A percentile compares a stretch with the other conserved stretches of the same genome.
Conservation (phyloP, 176 grass and related monocot species). For the Zea luxurians region DNA sequence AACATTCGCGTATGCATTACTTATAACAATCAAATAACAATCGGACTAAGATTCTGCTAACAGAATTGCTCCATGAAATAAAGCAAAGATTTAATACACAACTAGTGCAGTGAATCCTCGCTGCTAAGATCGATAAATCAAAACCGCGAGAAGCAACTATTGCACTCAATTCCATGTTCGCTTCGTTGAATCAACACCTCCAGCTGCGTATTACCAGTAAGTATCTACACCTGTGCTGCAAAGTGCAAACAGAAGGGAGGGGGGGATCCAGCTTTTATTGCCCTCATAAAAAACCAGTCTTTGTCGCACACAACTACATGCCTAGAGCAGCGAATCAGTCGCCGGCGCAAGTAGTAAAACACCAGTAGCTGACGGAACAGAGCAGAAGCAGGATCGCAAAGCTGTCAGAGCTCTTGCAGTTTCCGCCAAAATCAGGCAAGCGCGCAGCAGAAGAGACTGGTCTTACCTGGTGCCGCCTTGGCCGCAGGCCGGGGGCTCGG, state of each 20-base stretch:
- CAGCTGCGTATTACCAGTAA: constrained; percentile 1
- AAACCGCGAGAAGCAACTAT: constrained; percentile 9
- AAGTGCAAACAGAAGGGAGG: not conserved
- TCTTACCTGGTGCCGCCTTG: constrained; percentile 40
- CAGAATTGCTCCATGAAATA: not conserved
- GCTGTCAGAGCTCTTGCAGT: constrained; percentile 4
- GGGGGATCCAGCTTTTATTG: not conserved
- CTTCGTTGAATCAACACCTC: constrained; percentile 10
- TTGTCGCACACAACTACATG: not conserved
- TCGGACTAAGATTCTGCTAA: not conserved
- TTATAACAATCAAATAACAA: not conserved
- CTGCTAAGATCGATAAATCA: not conserved
- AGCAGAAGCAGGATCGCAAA: constrained; percentile 1
- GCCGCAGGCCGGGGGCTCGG: constrained; percentile 37
- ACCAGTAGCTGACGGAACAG: constrained; percentile 11
- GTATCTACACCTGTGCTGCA: constrained; percentile 2
- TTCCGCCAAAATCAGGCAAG: not conserved
- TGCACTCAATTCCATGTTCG: not conserved
- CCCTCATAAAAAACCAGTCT: not conserved
- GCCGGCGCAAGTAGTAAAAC: not conserved
- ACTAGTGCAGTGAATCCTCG: not conserved
- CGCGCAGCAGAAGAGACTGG: not conserved
- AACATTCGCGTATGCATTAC: not conserved
- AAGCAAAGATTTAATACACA: not conserved
- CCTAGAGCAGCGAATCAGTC: not conserved